These are phyloP conservation scores for Samsoniella hepiali DNA, from an alignment of 2,329 filamentous ascomycete genomes.

Conservation along the genomic window DNA sequence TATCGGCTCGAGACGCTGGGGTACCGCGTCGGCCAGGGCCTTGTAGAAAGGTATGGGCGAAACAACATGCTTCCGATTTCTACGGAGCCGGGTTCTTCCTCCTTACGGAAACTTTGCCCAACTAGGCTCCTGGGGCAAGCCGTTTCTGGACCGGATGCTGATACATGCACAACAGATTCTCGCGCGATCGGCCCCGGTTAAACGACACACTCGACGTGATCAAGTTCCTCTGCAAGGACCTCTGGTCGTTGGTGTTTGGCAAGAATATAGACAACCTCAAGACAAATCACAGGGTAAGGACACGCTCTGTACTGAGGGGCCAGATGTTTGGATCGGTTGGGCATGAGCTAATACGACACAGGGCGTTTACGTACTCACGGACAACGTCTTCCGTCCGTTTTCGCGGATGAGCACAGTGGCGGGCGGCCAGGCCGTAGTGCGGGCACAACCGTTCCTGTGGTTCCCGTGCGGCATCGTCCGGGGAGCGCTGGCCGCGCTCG, in stretches of 20 bases:
- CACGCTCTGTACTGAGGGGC: background rate
- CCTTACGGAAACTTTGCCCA: no score
- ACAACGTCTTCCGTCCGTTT: conserved; percentile 86
- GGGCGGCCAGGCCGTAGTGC: conserved; percentile 66
- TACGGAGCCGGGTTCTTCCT: background rate
- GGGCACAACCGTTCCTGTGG: conserved; percentile 88
- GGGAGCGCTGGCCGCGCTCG: conserved; percentile 87
- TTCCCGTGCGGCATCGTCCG: conserved; percentile 92
- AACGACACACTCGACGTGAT: conserved; percentile 92
- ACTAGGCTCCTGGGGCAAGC: no score
- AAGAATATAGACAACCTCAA: conserved; percentile 99
- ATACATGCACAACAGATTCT: conserved; percentile 56
- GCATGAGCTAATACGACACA: conserved; percentile 30
- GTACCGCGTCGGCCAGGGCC: conserved; percentile 86
- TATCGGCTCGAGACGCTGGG: conserved; percentile 80
- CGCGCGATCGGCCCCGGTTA: conserved; percentile 79
- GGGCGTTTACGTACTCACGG: conserved; percentile 95
- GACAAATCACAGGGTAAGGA: conserved; percentile 81
- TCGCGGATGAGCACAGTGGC: conserved; percentile 83
- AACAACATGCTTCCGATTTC: background rate
- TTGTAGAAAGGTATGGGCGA: conserved; percentile 74
- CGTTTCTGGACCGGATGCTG: background rate
- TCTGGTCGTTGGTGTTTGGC: conserved; percentile 90
- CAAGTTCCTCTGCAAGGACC: conserved; percentile 97
- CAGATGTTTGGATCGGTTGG: background rate